Percentiles rank a stretch among this genome's conserved stretches.
phyloP scores from a whole-genome alignment of 192 early-diverging fungal species.

The Gaertneriomyces semiglobifer region DNA sequence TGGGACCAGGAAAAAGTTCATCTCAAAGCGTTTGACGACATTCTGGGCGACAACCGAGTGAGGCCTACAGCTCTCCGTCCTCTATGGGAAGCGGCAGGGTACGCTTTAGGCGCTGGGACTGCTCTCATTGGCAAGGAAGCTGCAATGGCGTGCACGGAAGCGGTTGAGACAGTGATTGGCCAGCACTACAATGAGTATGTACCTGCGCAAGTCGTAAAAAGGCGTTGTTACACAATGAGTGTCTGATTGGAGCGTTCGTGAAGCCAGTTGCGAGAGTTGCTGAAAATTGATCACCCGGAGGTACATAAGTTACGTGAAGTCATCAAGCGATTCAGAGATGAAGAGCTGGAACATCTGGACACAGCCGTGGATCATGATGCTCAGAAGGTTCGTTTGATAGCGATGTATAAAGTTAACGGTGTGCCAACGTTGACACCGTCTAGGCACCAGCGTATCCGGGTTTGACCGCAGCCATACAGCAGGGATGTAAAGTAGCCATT shows the following conservation, averaged over 20 bases:
- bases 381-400: slow-evolving; percentile 45
- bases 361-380: slow-evolving; percentile 85
- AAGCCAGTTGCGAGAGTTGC: slow-evolving; percentile 77
- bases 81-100: slow-evolving; percentile 83
- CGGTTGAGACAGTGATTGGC: slow-evolving; percentile 95
- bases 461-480: slow-evolving; percentile 72
- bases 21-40: slow-evolving; percentile 71
- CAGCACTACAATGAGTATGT: slow-evolving; percentile 89
- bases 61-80: slow-evolving; percentile 83
- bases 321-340: slow-evolving; percentile 85
- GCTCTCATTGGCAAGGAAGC: slow-evolving; percentile 90
- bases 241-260: neutral
- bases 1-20: slow-evolving; percentile 92
- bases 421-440: neutral
- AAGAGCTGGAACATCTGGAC: slow-evolving; percentile 92
- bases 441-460: slow-evolving; percentile 75
- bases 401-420: neutral
- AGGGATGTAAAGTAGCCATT: slow-evolving; percentile 89
- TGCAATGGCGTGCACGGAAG: slow-evolving; percentile 99
- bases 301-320: slow-evolving; percentile 46
- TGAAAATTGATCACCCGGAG: slow-evolving; percentile 63
- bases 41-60: slow-evolving; percentile 71
- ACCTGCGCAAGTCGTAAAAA: no score
- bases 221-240: slow-evolving; percentile 42
- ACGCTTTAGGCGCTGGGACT: slow-evolving; percentile 76